Evolutionary conservation across 805 yeast genomes (phyloP), one percentile per base, ranked within the genome.

Genomic region (Yamadazyma sp.): DNA sequence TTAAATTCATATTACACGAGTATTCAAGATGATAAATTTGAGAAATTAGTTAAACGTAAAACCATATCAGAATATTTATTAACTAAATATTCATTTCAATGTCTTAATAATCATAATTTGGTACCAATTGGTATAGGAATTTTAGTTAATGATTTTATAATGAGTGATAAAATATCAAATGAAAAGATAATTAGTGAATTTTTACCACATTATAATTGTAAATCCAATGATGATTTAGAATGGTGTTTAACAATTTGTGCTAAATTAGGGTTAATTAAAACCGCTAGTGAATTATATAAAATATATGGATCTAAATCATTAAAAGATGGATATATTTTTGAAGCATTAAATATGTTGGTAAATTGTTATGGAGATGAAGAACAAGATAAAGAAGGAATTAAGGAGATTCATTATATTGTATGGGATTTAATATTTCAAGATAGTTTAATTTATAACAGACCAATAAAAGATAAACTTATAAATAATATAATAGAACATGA

Each of bases 201-300:
- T 31, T 58, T 84, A 23, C 86, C 86, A 4, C 70, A 69, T 15
- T 83, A 66, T 50, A 67, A 78, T 28, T 79, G 78, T 49, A 60
- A 70, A 35, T 79, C 80, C 7, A 82, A 80, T 50, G 89, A 83
- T 52, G 94, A 84, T 52, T 68, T 82, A 42, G 93, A 84, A 55
- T 84, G 91, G 91, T 74, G 81, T 29, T 60, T 84, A 33, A 75
- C 86, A 2, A 65, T 84, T 4, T 82, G 91, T 60, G 84, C 88
- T 9, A 72, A 80, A 46, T 65, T 83, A 53, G 75, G 73, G 47
- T 54, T 83, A 27, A 67, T 77, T n/a, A 59, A 69, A 6, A 78
- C 84, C 9, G 77, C 84, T 0, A 69, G 69, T 38, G 63, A 69
- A 21, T 62, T 84, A 3, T 80, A 73, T 54, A 68, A 70, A 37